Percentiles rank a stretch among this genome's conserved stretches.
phyloP scores from a whole-genome alignment of 176 grass and related monocot species.

The Thalia dealbata region DNA sequence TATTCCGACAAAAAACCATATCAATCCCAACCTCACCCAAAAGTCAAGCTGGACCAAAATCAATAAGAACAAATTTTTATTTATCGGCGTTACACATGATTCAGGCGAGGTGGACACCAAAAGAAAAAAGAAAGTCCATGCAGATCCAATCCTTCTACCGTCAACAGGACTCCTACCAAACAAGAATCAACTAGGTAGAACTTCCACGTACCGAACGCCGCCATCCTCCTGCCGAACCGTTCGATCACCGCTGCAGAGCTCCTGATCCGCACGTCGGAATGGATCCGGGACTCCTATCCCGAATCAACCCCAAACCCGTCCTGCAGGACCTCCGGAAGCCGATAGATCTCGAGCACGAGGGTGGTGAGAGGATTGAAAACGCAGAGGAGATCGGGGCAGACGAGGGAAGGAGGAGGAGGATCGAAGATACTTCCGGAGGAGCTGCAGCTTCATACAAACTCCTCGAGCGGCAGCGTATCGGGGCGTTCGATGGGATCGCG shows the following conservation, averaged over 20 bases:
- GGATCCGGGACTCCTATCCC: background rate
- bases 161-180: background rate
- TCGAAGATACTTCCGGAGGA: conserved; percentile 26
- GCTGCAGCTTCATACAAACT: conserved; percentile 79
- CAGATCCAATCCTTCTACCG: background rate
- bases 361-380: background rate
- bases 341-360: background rate
- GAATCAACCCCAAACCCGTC: conserved; percentile 6
- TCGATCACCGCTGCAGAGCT: conserved; percentile 27
- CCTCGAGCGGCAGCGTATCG: background rate
- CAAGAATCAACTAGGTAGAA: background rate
- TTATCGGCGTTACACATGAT: too few relatives aligned
- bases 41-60: too few relatives aligned
- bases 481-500: background rate
- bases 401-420: background rate
- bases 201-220: conserved; percentile 40
- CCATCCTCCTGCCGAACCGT: conserved; percentile 54
- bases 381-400: background rate
- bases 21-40: too few relatives aligned
- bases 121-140: too few relatives aligned
- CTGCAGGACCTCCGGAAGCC: background rate
- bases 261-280: conserved; percentile 35
- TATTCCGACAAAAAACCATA: too few relatives aligned
- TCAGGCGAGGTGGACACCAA: too few relatives aligned
- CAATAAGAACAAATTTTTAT: too few relatives aligned